A percentile compares a stretch with the other conserved stretches of the same genome.
phyloP scores from a whole-genome alignment of 345 rosid genomes.

The Balakata baccata region DNA sequence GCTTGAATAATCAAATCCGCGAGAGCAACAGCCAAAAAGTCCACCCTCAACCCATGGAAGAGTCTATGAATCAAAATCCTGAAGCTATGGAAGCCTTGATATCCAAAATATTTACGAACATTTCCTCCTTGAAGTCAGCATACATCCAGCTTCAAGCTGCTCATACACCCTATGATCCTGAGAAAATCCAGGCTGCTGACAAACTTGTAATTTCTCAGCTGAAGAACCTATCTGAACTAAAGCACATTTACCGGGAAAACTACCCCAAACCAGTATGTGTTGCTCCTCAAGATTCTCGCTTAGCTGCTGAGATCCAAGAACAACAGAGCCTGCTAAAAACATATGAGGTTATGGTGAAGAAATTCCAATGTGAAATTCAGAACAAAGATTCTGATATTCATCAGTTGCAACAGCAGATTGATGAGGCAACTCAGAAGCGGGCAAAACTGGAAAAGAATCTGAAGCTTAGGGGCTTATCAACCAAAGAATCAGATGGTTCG shows the following conservation, averaged over 20 bases:
- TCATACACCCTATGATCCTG: constrained; percentile 83
- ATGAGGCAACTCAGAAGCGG: constrained; percentile 73
- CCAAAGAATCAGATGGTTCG: constrained; percentile 52
- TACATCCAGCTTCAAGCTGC: constrained; percentile 80
- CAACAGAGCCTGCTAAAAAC: constrained; percentile 82
- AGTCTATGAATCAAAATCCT: constrained; percentile 58
- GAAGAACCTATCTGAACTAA: constrained; percentile 73
- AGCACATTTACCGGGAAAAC: constrained; percentile 71
- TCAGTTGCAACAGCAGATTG: constrained; percentile 67
- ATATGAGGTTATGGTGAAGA: constrained; percentile 87
- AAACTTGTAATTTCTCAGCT: constrained; percentile 72
- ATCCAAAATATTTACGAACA: constrained; percentile 62
- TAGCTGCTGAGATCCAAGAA: constrained; percentile 91
- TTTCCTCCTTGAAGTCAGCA: constrained; percentile 75
- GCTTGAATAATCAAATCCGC: constrained; percentile 65
- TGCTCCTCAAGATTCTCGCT: constrained; percentile 80
- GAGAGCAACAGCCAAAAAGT: constrained; percentile 71
- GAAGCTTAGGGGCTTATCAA: constrained; percentile 70
- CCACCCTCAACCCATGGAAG: constrained; percentile 93
- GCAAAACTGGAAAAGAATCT: constrained; percentile 74
- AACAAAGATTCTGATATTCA: constrained; percentile 79
- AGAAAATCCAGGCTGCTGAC: constrained; percentile 81
- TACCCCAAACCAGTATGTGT: constrained; percentile 63
- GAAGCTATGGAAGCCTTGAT: constrained; percentile 74
- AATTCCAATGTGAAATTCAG: constrained; percentile 81